These are phyloP conservation scores for Sphaerulina musiva DNA, from an alignment of 2,329 filamentous ascomycete genomes.

Conservation along the genomic window DNA sequence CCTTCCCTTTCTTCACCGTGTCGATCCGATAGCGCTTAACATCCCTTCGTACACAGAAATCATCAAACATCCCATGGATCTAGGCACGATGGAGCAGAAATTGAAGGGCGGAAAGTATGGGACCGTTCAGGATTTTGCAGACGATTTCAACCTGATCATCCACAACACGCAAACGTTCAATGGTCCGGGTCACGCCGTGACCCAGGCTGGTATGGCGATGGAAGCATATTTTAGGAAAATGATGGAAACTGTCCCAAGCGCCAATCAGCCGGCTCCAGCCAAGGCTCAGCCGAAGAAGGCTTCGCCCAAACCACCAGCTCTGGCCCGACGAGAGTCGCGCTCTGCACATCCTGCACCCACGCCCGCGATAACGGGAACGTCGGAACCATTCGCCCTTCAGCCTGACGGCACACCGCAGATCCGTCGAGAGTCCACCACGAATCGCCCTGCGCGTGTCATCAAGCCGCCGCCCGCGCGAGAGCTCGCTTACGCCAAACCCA, in stretches of 20 bases:
- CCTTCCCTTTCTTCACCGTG: conserved; percentile 66
- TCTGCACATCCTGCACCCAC: conserved; percentile 19
- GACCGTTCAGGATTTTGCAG: conserved; percentile 64
- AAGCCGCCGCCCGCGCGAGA: conserved; percentile 87
- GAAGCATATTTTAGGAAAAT: conserved; percentile 55
- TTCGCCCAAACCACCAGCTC: conserved; percentile 27
- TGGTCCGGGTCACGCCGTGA: conserved; percentile 67
- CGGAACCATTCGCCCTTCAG: conserved; percentile 65
- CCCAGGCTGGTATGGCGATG: conserved; percentile 58
- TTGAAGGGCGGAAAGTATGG: conserved; percentile 64
- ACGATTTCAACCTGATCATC: conserved; percentile 70
- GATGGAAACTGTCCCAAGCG: conserved; percentile 53
- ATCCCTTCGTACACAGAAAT: conserved; percentile 68
- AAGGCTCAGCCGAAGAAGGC: conserved; percentile 41
- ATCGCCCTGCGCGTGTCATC: conserved; percentile 85
- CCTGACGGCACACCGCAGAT: conserved; percentile 74
- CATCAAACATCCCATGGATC: conserved; percentile 75
- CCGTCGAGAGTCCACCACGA: conserved; percentile 76
- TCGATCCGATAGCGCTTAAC: conserved; percentile 65
- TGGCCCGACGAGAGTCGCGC: conserved; percentile 31
- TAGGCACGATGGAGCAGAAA: conserved; percentile 73
- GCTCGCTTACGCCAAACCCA: conserved; percentile 82
- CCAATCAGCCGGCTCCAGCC: conserved; percentile 50
- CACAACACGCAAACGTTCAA: conserved; percentile 79
- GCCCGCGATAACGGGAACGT: conserved; percentile 39